Percentiles rank a stretch among this genome's conserved stretches.
Conservation (phyloP, 2,329 filamentous ascomycete genomes). For the Harringtonia lauricola region DNA sequence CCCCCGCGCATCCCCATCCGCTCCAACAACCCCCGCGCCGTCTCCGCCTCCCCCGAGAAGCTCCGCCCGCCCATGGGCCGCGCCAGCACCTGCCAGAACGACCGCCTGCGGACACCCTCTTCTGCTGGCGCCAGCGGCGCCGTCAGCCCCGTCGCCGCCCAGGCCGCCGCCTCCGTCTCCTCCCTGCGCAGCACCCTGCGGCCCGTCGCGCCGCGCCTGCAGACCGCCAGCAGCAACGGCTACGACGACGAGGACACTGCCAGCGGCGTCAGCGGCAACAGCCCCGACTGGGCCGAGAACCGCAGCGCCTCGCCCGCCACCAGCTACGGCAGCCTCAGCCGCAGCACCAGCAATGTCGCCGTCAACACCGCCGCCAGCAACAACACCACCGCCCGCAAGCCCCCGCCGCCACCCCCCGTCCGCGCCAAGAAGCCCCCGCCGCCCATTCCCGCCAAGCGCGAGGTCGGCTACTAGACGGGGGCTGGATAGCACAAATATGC, state of each 20-base stretch:
- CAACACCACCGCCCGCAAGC: conserved; percentile 23
- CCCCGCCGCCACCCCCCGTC: conserved; percentile 34
- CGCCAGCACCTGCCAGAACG: conserved; percentile 28
- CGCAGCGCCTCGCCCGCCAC: conserved; percentile 44
- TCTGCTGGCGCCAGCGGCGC: neutral
- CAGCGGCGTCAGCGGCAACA: conserved; percentile 31
- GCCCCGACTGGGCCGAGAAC: conserved; percentile 34
- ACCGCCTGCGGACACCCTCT: conserved; percentile 10
- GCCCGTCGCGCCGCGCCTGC: conserved; percentile 30
- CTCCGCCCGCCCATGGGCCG: conserved; percentile 25
- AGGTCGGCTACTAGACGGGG: neutral
- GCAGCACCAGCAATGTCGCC: conserved; percentile 27
- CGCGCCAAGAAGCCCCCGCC: conserved; percentile 44
- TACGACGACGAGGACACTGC: conserved; percentile 37
- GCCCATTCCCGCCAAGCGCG: conserved; percentile 27
- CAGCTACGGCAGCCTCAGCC: conserved; percentile 42
- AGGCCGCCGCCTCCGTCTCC: conserved; percentile 9
- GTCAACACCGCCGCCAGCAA: conserved; percentile 21
- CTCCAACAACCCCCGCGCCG: conserved; percentile 19
- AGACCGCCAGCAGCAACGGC: conserved; percentile 22
- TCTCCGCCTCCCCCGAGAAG: conserved; percentile 17
- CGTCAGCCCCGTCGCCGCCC: conserved; percentile 18
- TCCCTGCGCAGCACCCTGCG: conserved; percentile 30
- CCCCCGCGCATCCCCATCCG: conserved; percentile 32
- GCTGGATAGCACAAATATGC: too few relatives aligned